phyloP scores from a whole-genome alignment of 1,284 basidiomycete species.

The Boletus semigastroideus region DNA sequence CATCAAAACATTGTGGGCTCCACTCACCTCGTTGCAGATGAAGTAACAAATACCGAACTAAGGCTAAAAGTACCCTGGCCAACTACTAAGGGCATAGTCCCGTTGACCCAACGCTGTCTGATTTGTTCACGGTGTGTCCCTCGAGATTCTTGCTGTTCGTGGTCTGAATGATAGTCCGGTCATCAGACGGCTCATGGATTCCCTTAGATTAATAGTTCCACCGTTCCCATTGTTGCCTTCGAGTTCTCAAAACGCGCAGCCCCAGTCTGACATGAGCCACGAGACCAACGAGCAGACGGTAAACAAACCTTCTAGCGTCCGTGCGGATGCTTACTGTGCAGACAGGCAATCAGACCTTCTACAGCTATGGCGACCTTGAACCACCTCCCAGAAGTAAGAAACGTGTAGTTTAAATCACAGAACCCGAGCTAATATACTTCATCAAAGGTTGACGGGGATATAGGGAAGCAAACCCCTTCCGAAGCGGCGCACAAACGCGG shows the following conservation, averaged over 20 bases:
- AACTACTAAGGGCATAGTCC: no score
- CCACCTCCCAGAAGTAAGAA: neutral
- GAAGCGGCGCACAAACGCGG: neutral
- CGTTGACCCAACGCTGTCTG: no score
- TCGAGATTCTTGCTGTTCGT: neutral
- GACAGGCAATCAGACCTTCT: neutral
- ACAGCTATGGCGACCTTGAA: neutral
- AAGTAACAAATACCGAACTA: neutral
- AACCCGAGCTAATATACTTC: no score
- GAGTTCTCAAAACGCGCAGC: neutral
- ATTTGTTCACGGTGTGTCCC: neutral
- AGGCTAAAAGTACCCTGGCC: no score
- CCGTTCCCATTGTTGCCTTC: neutral
- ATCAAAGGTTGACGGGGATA: neutral
- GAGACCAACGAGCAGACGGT: neutral
- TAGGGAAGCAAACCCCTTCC: neutral
- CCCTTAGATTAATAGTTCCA: neutral
- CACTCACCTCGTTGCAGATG: no score
- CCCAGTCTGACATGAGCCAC: neutral
- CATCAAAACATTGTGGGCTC: no score
- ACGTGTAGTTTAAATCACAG: neutral
- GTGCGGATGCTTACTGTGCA: neutral
- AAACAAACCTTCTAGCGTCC: no score
- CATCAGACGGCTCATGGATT: neutral
- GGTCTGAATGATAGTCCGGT: neutral